Percentiles rank a stretch among this genome's conserved stretches.
Evolutionary conservation across 1,139 yeast species (phyloP).

Genomic region (Pichia sp.): DNA sequence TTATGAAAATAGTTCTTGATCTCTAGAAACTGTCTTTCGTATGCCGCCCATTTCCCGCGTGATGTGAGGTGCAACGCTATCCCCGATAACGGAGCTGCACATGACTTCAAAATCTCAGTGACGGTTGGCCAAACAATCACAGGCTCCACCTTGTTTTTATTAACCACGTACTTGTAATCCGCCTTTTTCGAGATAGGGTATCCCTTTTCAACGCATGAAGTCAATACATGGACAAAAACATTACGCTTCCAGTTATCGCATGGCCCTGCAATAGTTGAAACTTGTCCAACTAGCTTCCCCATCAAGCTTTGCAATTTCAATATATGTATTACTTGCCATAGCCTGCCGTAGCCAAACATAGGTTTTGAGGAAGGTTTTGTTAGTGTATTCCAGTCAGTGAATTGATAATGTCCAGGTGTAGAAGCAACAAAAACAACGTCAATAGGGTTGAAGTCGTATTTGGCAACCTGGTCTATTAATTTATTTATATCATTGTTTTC

Average conservation of each 20-base stretch:
- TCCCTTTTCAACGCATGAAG: slow-evolving; percentile 37
- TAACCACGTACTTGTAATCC: slow-evolving; percentile 30
- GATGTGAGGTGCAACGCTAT: slow-evolving; percentile 53
- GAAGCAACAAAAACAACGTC: slow-evolving; percentile 57
- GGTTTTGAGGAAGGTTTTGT: slow-evolving; percentile 11
- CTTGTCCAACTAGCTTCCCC: slow-evolving; percentile 44
- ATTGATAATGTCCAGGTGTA: slow-evolving; percentile 40
- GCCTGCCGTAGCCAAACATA: slow-evolving; percentile 48
- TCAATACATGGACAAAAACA: slow-evolving; percentile 50
- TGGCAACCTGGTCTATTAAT: slow-evolving; percentile 33
- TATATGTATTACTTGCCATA: slow-evolving; percentile 40
- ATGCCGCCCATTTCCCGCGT: slow-evolving; percentile 24
- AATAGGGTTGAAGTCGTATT: slow-evolving; percentile 43
- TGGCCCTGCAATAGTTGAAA: slow-evolving; percentile 60
- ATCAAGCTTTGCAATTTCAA: slow-evolving; percentile 34
- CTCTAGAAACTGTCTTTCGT: slow-evolving; percentile 26
- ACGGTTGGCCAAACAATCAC: slow-evolving; percentile 53
- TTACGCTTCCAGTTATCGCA: slow-evolving; percentile 38
- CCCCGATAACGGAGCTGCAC: slow-evolving; percentile 39
- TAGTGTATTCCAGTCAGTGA: slow-evolving; percentile 10
- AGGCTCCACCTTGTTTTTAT: slow-evolving; percentile 38
- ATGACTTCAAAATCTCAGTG: slow-evolving; percentile 42
- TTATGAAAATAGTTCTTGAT: slow-evolving; percentile 23
- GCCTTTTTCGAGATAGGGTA: slow-evolving; percentile 21
- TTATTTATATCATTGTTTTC: slow-evolving; percentile 29